Evolutionary conservation across 2,329 filamentous ascomycete genomes (phyloP).

Genomic region (Calonectria pseudoreteaudii): DNA sequence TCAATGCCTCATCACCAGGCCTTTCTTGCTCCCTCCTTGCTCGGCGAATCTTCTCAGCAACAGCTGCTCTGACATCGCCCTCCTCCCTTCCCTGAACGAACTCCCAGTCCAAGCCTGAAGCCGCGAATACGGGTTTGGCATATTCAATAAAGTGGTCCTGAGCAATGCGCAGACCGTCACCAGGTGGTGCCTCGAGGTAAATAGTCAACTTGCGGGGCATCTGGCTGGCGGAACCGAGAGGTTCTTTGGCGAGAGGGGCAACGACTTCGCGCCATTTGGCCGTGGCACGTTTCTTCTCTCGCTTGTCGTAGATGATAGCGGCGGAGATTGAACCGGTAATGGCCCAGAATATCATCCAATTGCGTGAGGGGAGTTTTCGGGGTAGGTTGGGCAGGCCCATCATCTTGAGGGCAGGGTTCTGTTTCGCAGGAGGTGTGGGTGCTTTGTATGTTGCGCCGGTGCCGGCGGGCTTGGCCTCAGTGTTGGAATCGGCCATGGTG

Average conservation of each 20-base stretch:
- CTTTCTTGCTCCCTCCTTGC: slow-evolving; percentile 69
- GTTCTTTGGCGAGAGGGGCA: slow-evolving; percentile 83
- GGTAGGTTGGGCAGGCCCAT: slow-evolving; percentile 88
- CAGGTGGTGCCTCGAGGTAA: slow-evolving; percentile 86
- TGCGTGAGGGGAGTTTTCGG: slow-evolving; percentile 88
- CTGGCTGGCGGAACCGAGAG: slow-evolving; percentile 73
- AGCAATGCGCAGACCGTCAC: slow-evolving; percentile 84
- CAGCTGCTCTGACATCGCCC: slow-evolving; percentile 89
- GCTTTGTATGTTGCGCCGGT: slow-evolving; percentile 42
- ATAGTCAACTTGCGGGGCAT: slow-evolving; percentile 88
- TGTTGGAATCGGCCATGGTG: slow-evolving; percentile 41
- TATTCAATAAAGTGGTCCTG: slow-evolving; percentile 97
- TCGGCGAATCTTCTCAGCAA: slow-evolving; percentile 88
- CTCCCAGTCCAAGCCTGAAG: slow-evolving; percentile 94
- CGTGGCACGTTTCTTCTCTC: slow-evolving; percentile 87
- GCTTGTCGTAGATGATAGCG: slow-evolving; percentile 90
- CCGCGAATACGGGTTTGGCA: slow-evolving; percentile 90
- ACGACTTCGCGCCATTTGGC: slow-evolving; percentile 89
- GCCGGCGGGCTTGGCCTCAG: slow-evolving; percentile 41
- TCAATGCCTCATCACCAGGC: slow-evolving; percentile 60
- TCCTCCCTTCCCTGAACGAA: slow-evolving; percentile 92
- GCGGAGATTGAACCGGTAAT: slow-evolving; percentile 82
- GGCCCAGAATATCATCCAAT: slow-evolving; percentile 96
- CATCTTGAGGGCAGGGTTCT: slow-evolving; percentile 81
- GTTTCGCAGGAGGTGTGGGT: slow-evolving; percentile 56